Base-by-base conservation (phyloP, 805 yeast genomes). In the Aciculoconidium aculeatum region DNA sequence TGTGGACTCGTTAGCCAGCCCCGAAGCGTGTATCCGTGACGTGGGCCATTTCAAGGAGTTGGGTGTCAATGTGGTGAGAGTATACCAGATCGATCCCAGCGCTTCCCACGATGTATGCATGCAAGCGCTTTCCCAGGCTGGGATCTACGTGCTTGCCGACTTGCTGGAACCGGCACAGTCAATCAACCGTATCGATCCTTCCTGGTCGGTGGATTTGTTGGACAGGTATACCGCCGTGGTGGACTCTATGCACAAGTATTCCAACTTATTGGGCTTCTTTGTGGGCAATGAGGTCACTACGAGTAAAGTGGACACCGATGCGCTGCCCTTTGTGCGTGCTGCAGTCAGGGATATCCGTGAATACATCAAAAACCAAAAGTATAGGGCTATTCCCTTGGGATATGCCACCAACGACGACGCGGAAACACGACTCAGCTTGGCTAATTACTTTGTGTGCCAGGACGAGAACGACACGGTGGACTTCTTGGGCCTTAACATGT, bases 1-100 rank as follows among this genome's bases (percentile, higher is more conserved):
- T 39, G 67, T 73, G 26, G 96, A 90, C 57, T 94, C 96, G 1
- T 65, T 90, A 45, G 81, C 86, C 4, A 83, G 84, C 48, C 61
- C 67, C 8, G 59, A 52, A 3, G 62, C 78, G 3, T 90, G 97
- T 61, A 53, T 75, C 40, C 70, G 96, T 49, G 97, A 90, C 48
- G 67, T 88, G 36, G 85, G 87, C n/a, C 79, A 80, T 51, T 65
- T 87, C 35, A 55, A 61, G 34, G 67, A 77, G 36, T 67, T 88
- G 28, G 72, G 75, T 30, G 72, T 92, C 32, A 90, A 90, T 53
- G 75, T 81, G 7, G 64, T 90, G 33, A 72, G 97, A 49, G 94
- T 90, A 2, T 90, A 88, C 49, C 86, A 94, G 21, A 72, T 90
- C 30, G 80, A 88, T 58, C 78, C 90, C 11, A 56, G 70, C 1